Percentiles rank a stretch among this genome's conserved stretches.
phyloP scores from a whole-genome alignment of 345 rosid species.

The Geranium rotundifolium region DNA sequence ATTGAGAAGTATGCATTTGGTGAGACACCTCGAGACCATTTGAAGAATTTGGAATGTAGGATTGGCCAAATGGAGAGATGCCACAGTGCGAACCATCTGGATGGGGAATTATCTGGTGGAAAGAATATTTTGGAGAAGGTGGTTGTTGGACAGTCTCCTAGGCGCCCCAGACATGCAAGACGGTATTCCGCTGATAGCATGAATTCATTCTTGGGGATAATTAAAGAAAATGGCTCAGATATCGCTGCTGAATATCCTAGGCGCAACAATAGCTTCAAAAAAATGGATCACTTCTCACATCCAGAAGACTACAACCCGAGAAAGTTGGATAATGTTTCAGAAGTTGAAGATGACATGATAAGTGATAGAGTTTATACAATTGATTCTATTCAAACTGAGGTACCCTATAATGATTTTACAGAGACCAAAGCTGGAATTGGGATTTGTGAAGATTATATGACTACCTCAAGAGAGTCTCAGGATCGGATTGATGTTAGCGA shows the following conservation, averaged over 20 bases:
- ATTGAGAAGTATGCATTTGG: constrained; percentile 62
- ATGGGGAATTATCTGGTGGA: constrained; percentile 34
- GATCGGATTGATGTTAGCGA: constrained; percentile 42
- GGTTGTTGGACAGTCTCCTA: constrained; percentile 68
- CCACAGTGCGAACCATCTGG: constrained; percentile 36
- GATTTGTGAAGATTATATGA: constrained; percentile 30
- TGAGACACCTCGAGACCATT: constrained; percentile 49
- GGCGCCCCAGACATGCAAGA: constrained; percentile 39
- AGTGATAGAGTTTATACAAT: constrained; percentile 84
- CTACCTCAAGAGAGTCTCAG: constrained; percentile 32
- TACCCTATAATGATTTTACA: constrained; percentile 17
- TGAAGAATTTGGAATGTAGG: constrained; percentile 66
- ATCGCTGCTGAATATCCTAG: constrained; percentile 40
- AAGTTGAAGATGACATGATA: constrained; percentile 49
- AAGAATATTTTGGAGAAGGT: constrained; percentile 54
- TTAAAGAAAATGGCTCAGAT: constrained; percentile 37
- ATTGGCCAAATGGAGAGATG: constrained; percentile 65
- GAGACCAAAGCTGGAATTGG: constrained; percentile 40
- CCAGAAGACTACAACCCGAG: constrained; percentile 30
- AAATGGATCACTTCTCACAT: constrained; percentile 29
- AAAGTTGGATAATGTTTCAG: constrained; percentile 40
- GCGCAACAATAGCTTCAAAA: constrained; percentile 35
- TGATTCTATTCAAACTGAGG: constrained; percentile 56
- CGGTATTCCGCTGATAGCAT: constrained; percentile 49
- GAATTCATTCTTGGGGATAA: constrained; percentile 33